Base-by-base conservation (phyloP, 2,329 filamentous ascomycete genomes). In the Colletotrichum sansevieriae region DNA sequence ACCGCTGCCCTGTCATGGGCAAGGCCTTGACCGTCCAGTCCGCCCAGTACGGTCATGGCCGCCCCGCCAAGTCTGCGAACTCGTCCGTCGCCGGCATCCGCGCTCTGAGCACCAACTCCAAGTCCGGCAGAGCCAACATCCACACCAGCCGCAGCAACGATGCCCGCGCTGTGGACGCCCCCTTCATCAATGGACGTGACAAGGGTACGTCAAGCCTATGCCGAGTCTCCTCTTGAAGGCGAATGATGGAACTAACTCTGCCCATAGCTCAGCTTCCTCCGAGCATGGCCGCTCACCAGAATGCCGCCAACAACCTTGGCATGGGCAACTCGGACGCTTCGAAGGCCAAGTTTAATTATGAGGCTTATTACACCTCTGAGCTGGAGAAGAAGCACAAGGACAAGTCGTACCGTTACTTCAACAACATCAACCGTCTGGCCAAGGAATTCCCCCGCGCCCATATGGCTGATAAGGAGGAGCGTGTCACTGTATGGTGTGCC, bases 371-470 rank as follows among this genome's bases (percentile, higher is more conserved):
- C 83, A 83, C 91, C 72, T 84, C 84, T 70, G 95, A 99, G 80
- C 83, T 99, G 74, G 94, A 98, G 75, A 98, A 98, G 88, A 99
- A 99, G 85, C 96, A 97, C 87, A 95, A 97, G 87, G 96, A 99
- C 87, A 98, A 98, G 85, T 98, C 95, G 60, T 99, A 99, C 85
- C 93, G 96, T 77, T 98, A 98, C 85, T 99, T 99, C 86, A 99
- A 99, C 87, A 99, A 99, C 85, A 99, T 99, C 89, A 99, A 99
- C 78, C 94, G 96, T 41, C 87, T 99, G 70, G 96, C 96, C 73
- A 93, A 96, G 83, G 94, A 98, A 72, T 99, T 99, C 72, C 96
- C 96, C 35, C 93, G 92, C 72, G 96, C 96, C 52, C 96, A 99
- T 81, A 97, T 97, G 87, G 88, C 92, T 15, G 90, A 87, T 67